Conservation (phyloP, 352 stramenopile genomes). For the Globisporangium recalcitrans region DNA sequence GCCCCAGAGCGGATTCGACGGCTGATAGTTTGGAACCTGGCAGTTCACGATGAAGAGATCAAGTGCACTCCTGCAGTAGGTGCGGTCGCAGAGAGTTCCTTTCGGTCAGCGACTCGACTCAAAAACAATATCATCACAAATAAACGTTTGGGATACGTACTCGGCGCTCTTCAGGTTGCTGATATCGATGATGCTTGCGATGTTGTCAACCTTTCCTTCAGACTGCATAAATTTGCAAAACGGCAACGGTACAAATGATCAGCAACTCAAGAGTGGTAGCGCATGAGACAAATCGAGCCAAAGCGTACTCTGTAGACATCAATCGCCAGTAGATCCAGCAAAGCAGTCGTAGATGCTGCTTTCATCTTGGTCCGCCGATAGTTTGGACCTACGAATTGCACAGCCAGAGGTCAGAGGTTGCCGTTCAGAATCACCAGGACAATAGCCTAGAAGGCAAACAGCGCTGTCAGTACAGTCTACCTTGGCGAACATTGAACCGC, state of each 20-base stretch:
- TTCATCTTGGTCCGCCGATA: constrained; percentile 77
- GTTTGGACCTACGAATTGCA: constrained; percentile 41
- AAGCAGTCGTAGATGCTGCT: constrained; percentile 41
- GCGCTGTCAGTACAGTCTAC: too few relatives aligned
- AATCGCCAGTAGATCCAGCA: constrained; percentile 60
- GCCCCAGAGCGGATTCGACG: constrained; percentile 78
- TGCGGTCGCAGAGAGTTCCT: too few relatives aligned
- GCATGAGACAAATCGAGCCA: neutral
- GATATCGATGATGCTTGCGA: constrained; percentile 65
- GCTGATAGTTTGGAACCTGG: constrained; percentile 79
- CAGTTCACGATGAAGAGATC: constrained; percentile 83
- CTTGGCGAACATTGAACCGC: constrained; percentile 79
- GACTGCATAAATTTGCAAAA: constrained; percentile 28
- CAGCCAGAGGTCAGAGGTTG: neutral
- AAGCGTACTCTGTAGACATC: constrained; percentile 61
- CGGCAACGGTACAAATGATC: neutral
- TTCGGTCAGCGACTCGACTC: too few relatives aligned
- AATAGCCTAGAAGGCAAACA: too few relatives aligned
- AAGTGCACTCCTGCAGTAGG: constrained; percentile 24
- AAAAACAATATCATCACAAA: neutral
- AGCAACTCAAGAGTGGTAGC: neutral
- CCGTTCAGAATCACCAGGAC: neutral
- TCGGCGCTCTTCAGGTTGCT: constrained; percentile 29
- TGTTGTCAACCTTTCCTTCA: constrained; percentile 62
- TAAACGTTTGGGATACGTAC: constrained; percentile 14